These are phyloP conservation scores for Diversispora epigaea DNA, from an alignment of 192 early-diverging fungal species.

Conservation along the genomic window DNA sequence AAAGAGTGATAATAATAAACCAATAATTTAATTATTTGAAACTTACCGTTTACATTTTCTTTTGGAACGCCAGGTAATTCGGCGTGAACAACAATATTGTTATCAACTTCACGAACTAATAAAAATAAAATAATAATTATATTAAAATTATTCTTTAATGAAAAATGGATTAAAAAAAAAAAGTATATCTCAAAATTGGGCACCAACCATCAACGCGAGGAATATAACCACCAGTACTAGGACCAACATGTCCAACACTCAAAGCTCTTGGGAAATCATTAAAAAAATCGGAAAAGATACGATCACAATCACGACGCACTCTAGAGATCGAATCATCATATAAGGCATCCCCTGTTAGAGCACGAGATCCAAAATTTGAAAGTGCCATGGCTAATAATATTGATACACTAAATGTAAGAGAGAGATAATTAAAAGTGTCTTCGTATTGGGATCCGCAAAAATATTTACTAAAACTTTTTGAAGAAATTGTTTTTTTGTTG, in stretches of 20 bases:
- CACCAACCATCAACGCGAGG: neutral
- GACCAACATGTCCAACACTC: too few species aligned
- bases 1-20: too few species aligned
- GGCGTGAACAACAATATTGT: neutral
- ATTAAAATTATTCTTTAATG: too few species aligned
- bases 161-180: neutral
- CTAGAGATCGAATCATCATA: neutral
- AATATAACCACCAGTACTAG: neutral
- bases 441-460: neutral
- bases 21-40: too few species aligned
- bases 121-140: too few species aligned
- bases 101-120: neutral
- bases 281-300: neutral
- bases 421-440: neutral
- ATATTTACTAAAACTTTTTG: too few species aligned
- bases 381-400: neutral
- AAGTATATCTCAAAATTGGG: too few species aligned
- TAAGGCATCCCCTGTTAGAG: neutral
- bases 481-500: too few species aligned
- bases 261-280: neutral
- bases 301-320: neutral
- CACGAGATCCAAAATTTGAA: neutral
- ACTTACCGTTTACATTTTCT: neutral
- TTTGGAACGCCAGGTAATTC: neutral
- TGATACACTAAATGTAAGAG: neutral